These are phyloP conservation scores for Ambrosiella xylebori DNA, from an alignment of 2,329 filamentous ascomycete species.

Conservation along the genomic window DNA sequence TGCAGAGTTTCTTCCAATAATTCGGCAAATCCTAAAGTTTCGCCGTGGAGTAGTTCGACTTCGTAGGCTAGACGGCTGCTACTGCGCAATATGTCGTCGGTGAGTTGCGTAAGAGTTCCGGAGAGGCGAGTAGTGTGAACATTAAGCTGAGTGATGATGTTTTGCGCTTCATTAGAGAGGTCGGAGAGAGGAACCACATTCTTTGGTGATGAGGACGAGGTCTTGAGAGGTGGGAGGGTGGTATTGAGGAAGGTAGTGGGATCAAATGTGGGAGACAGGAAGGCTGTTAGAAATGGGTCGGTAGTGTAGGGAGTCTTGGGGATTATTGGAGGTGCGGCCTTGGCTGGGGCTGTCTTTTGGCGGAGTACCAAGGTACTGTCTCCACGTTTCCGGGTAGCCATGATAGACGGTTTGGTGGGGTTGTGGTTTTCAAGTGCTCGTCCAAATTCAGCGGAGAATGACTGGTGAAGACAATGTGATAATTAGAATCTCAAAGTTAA, in stretches of 20 bases:
- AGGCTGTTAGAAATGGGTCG: slow-evolving; percentile 57
- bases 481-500: too few species aligned
- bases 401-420: background rate
- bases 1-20: slow-evolving; percentile 55
- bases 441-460: too few species aligned
- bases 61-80: slow-evolving; percentile 82
- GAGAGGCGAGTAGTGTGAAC: slow-evolving; percentile 74
- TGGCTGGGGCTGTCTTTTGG: slow-evolving; percentile 6
- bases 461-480: too few species aligned
- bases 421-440: background rate
- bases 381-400: slow-evolving; percentile 10
- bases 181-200: slow-evolving; percentile 46
- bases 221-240: slow-evolving; percentile 50
- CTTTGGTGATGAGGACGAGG: background rate
- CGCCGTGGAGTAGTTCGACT: slow-evolving; percentile 81
- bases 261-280: slow-evolving; percentile 63
- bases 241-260: slow-evolving; percentile 72
- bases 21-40: slow-evolving; percentile 66
- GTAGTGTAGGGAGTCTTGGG: slow-evolving; percentile 45
- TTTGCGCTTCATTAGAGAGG: slow-evolving; percentile 64
- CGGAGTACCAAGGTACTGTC: slow-evolving; percentile 9
- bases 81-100: slow-evolving; percentile 84
- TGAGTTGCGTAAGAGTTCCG: slow-evolving; percentile 67
- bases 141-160: slow-evolving; percentile 72
- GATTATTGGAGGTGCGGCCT: slow-evolving; percentile 19